These are phyloP conservation scores for Globisporangium uncinulatum DNA, from an alignment of 352 stramenopile genomes.

Conservation along the genomic window DNA sequence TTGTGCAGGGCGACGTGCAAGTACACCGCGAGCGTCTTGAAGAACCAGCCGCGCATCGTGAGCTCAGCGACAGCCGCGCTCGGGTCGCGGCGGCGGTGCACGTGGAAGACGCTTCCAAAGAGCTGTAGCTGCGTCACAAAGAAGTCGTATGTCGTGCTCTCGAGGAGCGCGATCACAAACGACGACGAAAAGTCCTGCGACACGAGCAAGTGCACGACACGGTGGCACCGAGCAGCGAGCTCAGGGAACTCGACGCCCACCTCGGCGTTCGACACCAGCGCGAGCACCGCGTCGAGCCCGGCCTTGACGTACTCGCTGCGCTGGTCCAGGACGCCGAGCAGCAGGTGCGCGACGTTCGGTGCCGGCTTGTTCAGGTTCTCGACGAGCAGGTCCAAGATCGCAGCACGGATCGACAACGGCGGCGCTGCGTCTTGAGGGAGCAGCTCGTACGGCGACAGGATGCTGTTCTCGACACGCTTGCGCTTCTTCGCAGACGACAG, in stretches of 20 bases:
- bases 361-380: conserved; percentile 73
- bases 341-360: conserved; percentile 68
- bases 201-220: conserved; percentile 57
- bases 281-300: conserved; percentile 60
- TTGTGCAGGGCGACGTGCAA: conserved; percentile 68
- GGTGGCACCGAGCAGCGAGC: conserved; percentile 58
- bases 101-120: conserved; percentile 42
- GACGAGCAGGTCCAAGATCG: conserved; percentile 71
- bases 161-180: conserved; percentile 41
- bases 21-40: conserved; percentile 74
- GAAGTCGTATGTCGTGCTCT: conserved; percentile 57
- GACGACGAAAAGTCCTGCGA: conserved; percentile 65
- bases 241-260: conserved; percentile 63
- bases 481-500: conserved; percentile 36
- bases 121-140: conserved; percentile 65
- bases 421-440: conserved; percentile 31
- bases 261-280: conserved; percentile 64
- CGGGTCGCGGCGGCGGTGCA: conserved; percentile 30
- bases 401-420: conserved; percentile 51
- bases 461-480: conserved; percentile 33
- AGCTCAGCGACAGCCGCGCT: conserved; percentile 43
- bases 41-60: conserved; percentile 82
- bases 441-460: conserved; percentile 42
- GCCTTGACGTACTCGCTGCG: conserved; percentile 38
- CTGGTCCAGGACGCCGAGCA: conserved; percentile 55